Base-by-base conservation (phyloP, 495 filamentous ascomycete genomes). In the Hypoxylon crocopeplum region DNA sequence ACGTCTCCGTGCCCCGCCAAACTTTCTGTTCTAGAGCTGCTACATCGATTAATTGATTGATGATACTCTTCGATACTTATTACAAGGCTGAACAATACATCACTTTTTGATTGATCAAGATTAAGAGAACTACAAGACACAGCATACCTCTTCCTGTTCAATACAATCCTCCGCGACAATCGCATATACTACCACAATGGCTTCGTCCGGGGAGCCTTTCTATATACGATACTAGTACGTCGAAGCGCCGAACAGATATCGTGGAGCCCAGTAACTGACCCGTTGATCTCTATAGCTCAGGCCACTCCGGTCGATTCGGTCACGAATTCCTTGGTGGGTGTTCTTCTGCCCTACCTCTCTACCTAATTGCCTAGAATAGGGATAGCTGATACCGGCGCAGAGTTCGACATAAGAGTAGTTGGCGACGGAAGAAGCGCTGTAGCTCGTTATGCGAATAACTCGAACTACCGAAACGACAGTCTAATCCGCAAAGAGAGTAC, bases 401-500 rank as follows among this genome's bases (percentile, higher is more conserved):
- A 99, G 77, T 99, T 98, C 75, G 95, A 99, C 74, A 92, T 99
- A 68, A 88, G 94, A 41, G 89, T 90, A 20, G 82, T 97, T 25
- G 90, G 90, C 27, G 95, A 99, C 72, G 95, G 95, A n/a, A 85
- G 90, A 36, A 96, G 93, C 69, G 94, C 95, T 33, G 90, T 91
- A 40, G 92, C 93, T 10, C 88, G 95, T 68, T 99, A 99, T 75
- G 95, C 95, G 34, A 99, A 99, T 79, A 99, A 99, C 75, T 97
- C 94, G 45, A 99, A 98, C 76, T 99, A 99, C 77, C 88, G 95
- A 61, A 98, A 98, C 78, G 95, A 99, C 75, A 96, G 92, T 57
- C 77, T 99, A 64, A 98, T 99, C 69, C 89, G 95, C 59, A 99
- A 98, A 92, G 95, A 98, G 80, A 98, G 94, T 98, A 81, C 68